Conservation (phyloP, 2,329 filamentous ascomycete genomes). For the Nigrograna mackinnonii region DNA sequence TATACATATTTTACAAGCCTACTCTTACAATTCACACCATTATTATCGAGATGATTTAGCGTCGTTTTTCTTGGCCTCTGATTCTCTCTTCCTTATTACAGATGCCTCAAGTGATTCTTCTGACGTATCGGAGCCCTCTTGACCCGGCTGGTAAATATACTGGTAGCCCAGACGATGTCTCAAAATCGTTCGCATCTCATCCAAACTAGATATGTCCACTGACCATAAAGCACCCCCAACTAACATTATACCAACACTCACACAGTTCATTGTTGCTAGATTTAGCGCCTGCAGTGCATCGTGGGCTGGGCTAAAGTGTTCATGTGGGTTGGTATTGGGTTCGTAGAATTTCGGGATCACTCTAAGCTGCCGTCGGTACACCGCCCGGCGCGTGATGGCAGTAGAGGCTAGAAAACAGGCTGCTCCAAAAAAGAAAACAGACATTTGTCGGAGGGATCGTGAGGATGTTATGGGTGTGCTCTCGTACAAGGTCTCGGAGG, state of each 20-base stretch:
- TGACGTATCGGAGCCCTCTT: neutral
- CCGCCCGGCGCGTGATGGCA: conserved; percentile 64
- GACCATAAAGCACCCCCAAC: conserved; percentile 76
- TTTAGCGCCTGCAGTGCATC: conserved; percentile 84
- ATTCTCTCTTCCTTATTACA: conserved; percentile 53
- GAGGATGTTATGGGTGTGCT: conserved; percentile 44
- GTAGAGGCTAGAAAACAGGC: conserved; percentile 75
- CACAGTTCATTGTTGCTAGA: conserved; percentile 84
- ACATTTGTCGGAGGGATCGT: conserved; percentile 64
- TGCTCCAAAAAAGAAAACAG: conserved; percentile 74
- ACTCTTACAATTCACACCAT: no score
- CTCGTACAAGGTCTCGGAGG: conserved; percentile 23
- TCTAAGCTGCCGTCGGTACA: conserved; percentile 64
- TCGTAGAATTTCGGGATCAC: conserved; percentile 74
- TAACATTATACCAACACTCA: conserved; percentile 73
- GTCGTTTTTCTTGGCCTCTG: conserved; percentile 40
- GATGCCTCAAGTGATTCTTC: conserved; percentile 31
- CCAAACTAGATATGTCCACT: conserved; percentile 66
- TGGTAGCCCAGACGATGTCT: conserved; percentile 61
- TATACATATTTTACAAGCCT: no score
- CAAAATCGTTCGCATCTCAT: conserved; percentile 63
- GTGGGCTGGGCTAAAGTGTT: conserved; percentile 63
- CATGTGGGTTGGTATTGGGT: conserved; percentile 55
- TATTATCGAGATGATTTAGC: conserved; percentile 14
- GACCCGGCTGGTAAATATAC: conserved; percentile 49